A percentile compares a stretch with the other conserved stretches of the same genome.
These are phyloP conservation scores for Kwoniella sp. DNA, from an alignment of 768 basidiomycete genomes.

Conservation along the genomic window DNA sequence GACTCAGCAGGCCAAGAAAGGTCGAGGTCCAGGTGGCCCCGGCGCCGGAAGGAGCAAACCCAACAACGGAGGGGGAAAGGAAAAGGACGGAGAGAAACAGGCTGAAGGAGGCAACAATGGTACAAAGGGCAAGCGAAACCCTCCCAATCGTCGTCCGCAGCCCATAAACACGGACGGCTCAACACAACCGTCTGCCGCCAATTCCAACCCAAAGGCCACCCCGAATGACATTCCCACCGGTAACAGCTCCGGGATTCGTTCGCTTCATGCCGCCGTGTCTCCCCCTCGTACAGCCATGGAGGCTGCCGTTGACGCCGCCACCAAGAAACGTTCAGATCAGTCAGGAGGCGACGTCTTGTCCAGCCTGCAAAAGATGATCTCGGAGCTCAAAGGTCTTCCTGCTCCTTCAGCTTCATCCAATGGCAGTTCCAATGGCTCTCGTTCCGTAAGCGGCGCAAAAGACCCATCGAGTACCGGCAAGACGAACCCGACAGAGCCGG, in stretches of 20 bases:
- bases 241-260: conserved; percentile 5
- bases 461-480: conserved; percentile 6
- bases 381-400: conserved; percentile 82
- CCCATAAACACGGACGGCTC: conserved; percentile 27
- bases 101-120: not conserved
- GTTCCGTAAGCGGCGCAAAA: conserved; percentile 24
- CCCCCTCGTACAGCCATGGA: conserved; percentile 31
- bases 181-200: conserved; percentile 3
- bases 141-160: conserved; percentile 14
- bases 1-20: conserved; percentile 14
- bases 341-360: conserved; percentile 33
- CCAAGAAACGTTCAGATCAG: conserved; percentile 18
- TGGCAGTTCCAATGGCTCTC: conserved; percentile 17
- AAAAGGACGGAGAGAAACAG: not conserved
- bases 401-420: conserved; percentile 56
- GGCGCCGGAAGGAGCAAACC: not conserved
- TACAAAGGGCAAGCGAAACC: conserved; percentile 10
- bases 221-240: conserved; percentile 3
- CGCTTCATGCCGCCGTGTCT: conserved; percentile 21
- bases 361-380: conserved; percentile 80
- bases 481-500: not conserved
- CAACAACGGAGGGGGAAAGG: not conserved
- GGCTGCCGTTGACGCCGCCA: conserved; percentile 33
- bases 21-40: not conserved
- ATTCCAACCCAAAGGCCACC: conserved; percentile 10